These are phyloP conservation scores for Cucurbita argyrosperma DNA, from an alignment of 306 rosid genomes.

Conservation along the genomic window DNA sequence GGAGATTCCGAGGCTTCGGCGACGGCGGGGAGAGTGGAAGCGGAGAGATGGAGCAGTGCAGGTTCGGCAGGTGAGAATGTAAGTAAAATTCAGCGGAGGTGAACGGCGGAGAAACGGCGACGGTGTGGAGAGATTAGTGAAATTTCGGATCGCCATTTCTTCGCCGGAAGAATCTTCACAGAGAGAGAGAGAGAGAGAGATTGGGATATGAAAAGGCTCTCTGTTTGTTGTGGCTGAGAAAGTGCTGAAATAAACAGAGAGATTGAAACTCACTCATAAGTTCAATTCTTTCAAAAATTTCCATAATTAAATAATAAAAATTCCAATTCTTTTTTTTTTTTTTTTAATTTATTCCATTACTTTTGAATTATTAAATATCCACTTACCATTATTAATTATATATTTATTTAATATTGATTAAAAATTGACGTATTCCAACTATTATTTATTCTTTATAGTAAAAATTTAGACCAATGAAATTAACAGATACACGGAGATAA, in stretches of 20 bases:
- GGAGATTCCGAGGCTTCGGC: conserved; percentile 1
- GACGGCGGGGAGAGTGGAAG: background rate
- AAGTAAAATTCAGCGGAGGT: background rate
- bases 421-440: no score
- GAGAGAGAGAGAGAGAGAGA: background rate
- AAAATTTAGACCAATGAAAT: no score
- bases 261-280: background rate
- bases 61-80: background rate
- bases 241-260: background rate
- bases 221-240: background rate
- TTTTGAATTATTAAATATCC: no score
- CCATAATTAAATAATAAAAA: no score
- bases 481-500: no score
- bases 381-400: no score
- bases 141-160: conserved; percentile 37
- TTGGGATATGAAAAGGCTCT: background rate
- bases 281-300: no score
- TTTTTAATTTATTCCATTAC: no score
- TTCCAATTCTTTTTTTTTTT: no score
- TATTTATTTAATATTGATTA: no score
- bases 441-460: no score
- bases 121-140: conserved; percentile 24
- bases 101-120: conserved; percentile 14
- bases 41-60: background rate
- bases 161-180: background rate